Percentiles rank a stretch among this genome's conserved stretches.
Conservation (phyloP, 768 basidiomycete species). For the Termitomyces sp. region DNA sequence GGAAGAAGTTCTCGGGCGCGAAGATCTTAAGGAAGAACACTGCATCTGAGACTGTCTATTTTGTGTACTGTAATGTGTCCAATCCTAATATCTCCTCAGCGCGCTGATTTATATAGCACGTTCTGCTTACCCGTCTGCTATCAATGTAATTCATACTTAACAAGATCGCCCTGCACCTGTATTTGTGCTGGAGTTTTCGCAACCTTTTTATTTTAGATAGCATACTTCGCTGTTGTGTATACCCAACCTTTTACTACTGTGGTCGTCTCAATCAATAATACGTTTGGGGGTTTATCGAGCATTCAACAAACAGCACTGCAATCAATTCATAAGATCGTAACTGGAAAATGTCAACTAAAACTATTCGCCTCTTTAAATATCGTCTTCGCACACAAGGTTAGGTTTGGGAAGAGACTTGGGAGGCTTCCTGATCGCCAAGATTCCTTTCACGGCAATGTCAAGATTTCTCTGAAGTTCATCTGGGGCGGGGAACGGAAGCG, state of each 20-base stretch:
- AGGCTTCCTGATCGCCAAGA: slow-evolving; percentile 16
- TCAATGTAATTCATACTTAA: background rate
- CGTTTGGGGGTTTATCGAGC: background rate
- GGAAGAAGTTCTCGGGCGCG: slow-evolving; percentile 25
- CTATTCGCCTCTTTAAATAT: background rate
- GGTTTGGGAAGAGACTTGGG: slow-evolving; percentile 14
- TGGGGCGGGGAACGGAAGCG: slow-evolving; percentile 14
- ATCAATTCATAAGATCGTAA: background rate
- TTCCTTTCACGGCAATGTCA: slow-evolving; percentile 25
- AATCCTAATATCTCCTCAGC: background rate
- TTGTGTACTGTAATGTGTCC: background rate
- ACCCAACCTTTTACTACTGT: background rate
- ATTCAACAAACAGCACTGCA: background rate
- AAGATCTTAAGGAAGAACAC: slow-evolving; percentile 14
- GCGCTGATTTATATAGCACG: background rate
- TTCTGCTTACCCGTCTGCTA: background rate
- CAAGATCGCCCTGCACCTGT: background rate
- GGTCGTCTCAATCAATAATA: background rate
- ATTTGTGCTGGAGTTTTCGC: background rate
- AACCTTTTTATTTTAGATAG: background rate
- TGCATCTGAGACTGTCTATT: background rate
- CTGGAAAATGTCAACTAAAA: background rate
- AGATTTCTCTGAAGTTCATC: slow-evolving; percentile 21
- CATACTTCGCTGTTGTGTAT: background rate
- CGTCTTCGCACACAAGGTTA: slow-evolving; percentile 10